Evolutionary conservation across 139 green algal species (phyloP), one percentile per base, ranked within the genome.

Genomic region (Tetradesmus obliquus): DNA sequence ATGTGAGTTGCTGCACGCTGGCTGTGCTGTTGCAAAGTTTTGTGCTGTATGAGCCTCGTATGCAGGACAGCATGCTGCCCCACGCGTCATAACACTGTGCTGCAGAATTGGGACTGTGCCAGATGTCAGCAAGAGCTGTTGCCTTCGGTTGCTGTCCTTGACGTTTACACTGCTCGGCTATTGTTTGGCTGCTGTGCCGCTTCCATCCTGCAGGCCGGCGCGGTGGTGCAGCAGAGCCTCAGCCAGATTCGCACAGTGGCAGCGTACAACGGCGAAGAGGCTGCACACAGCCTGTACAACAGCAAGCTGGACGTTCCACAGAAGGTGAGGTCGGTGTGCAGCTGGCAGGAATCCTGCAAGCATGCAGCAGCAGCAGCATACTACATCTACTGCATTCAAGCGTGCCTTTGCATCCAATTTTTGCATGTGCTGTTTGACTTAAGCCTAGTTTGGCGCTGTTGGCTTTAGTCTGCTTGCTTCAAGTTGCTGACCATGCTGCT

Each of bases 231-330:
- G 91, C 95, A 98, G 94, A 87, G 57, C 32, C 90, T 95, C 45
- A 74, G 91, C 72, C 96, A 96, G 92, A 95, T 98, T 32, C 94
- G 97, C 60, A 98, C 97, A 0, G 96, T 98, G 10, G 91, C 94
- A 32, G 94, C 95, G 0, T 98, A 97, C 92, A 95, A 96, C 62
- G 96, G 93, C 7, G 93, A 97, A 79, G 79, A 94, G 79, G 60
- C 79, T 24, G 95, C 94, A 19, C 51, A 94, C 60, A 13, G 91
- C 10, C 69, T 91, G 20, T 99, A 98, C 83, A 58, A 91, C 3
- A 82, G 89, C 15, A 32, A 87, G 55, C 93, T 98, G 91, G 92
- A 96, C 12, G n/a, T 32, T 3, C 94, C 96, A 2, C 58, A 93
- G 53, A 92, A 93, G 86, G 92, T 95, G 10, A 20, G 91, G 15